Evolutionary conservation across 768 basidiomycete species (phyloP), one percentile per base, ranked within the genome.

Genomic region (Coprinopsis sp.): DNA sequence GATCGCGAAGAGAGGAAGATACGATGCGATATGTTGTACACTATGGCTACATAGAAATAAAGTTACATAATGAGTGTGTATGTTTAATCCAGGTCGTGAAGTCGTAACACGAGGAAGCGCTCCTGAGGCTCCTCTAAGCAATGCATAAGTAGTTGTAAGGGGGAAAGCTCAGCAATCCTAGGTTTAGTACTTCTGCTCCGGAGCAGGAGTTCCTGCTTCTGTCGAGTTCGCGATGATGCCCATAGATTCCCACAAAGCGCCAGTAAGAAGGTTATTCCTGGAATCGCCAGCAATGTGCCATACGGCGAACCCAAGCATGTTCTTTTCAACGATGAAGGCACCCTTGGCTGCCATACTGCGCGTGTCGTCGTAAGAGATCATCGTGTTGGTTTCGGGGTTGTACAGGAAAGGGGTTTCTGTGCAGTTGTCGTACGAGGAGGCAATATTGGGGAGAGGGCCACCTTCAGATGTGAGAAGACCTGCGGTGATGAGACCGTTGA

Each of bases 331-430:
- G 61, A 87, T 84, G 58, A 74, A 87, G 1, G 63, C 45, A 5
- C 84, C 84, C 61, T 88, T 86, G 45, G 65, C 71, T 51, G 65
- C 72, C n/a, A n/a, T n/a, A n/a, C 84, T 82, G 24, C 63, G 58
- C 0, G 78, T 65, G 47, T 88, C 71, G 51, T 90, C 87, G 49
- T 72, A 90, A 2, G 87, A 81, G 19, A 89, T 70, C 75, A 86
- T 71, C 23, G 78, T 68, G 29, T 79, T 58, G 0, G 69, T 67
- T 1, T 58, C 66, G 3, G 70, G 45, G 57, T 83, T 72, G 62
- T 87, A 89, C 14, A 89, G 74, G 47, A 75, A 86, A 0, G 85
- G 79, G n/a, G 87, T 89, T 62, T 87, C 77, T 51, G 78, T 82
- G 69, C 87, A 90, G 2, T 68, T 58, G 52, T 90, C 85, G 52